Conservation (phyloP, 1,284 basidiomycete genomes). For the Austropuccinia psidii region DNA sequence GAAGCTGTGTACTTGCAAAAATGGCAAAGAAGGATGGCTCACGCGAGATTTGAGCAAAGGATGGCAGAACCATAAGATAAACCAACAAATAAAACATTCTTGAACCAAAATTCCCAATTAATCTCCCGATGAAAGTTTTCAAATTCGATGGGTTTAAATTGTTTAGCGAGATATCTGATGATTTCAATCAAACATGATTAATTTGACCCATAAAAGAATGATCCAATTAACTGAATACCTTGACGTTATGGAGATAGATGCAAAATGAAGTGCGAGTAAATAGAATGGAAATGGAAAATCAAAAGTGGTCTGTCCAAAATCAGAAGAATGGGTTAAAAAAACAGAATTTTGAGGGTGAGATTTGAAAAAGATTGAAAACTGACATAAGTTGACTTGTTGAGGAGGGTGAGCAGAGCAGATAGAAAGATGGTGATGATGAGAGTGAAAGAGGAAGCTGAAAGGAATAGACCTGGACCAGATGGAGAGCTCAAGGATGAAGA, state of each 20-base stretch:
- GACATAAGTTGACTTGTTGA: slow-evolving; percentile 28
- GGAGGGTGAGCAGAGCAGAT: slow-evolving; percentile 13
- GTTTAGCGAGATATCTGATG: slow-evolving; percentile 1
- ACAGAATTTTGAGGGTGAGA: background rate
- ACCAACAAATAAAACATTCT: slow-evolving; percentile 20
- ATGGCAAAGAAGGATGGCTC: background rate
- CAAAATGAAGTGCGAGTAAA: slow-evolving; percentile 23
- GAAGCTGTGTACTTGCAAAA: too few relatives aligned
- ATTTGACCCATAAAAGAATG: background rate
- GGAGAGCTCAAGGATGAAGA: too few relatives aligned
- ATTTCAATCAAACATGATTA: background rate
- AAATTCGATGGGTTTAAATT: background rate
- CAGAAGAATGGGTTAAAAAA: background rate
- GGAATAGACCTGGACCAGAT: too few relatives aligned
- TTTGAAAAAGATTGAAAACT: background rate
- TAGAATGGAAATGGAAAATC: slow-evolving; percentile 22
- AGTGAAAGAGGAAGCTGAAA: slow-evolving; percentile 10
- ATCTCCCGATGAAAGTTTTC: background rate
- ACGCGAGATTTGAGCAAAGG: slow-evolving; percentile 32
- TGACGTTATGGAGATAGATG: slow-evolving; percentile 19
- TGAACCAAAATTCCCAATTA: slow-evolving; percentile 22
- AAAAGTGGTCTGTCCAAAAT: slow-evolving; percentile 10
- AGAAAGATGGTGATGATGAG: slow-evolving; percentile 20
- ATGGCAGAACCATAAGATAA: slow-evolving; percentile 28
- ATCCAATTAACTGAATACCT: too few relatives aligned